Evolutionary conservation across 768 basidiomycete genomes (phyloP), one percentile per base, ranked within the genome.

Genomic region (Termitomyces sp.): DNA sequence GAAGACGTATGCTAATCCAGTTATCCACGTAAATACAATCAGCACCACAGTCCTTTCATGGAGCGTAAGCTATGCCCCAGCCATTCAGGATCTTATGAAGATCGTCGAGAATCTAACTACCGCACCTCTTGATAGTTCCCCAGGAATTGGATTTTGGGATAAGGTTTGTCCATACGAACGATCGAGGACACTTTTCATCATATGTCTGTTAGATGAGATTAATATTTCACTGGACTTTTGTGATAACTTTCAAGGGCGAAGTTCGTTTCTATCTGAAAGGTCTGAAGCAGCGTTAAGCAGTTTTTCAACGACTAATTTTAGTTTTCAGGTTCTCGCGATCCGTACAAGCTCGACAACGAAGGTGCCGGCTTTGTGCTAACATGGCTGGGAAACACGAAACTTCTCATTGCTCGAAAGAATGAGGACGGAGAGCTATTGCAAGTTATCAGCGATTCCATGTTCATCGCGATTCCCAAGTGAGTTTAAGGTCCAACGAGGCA

Each of bases 121-220:
- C 60, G 77, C 89, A 19, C 83, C 91, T 49, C 79, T 83, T 44
- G 95, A 98, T 70, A 77, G 82, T 21, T 95, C 93, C 2, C 89
- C 91, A 12, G 78, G 82, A 10, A 65, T 96, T 59, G 95, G 94
- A 7, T 96, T 97, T 68, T 97, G 95, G 95, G 95, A 98, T 69
- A 98, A 97, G 79, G 85, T 89, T 57, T 63, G 76, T 51, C 10
- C 27, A 10, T 12, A 4, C 14, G 12, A 14, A 17, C 3, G 27
- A 32, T 32, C 25, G 3, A 30, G n/a, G 17, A 14, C 25, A 35
- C 11, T 23, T 40, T 6, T 27, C 35, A 56, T 25, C 60, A 48
- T 56, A 47, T 47, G 32, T 44, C 28, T 41, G 42, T 25, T 59
- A 90, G 88, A 67, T 94, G 63, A 79, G 90, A 27, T 75, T 94